Base-by-base conservation (phyloP, 2,329 filamentous ascomycete genomes). In the Aureobasidium sp. region DNA sequence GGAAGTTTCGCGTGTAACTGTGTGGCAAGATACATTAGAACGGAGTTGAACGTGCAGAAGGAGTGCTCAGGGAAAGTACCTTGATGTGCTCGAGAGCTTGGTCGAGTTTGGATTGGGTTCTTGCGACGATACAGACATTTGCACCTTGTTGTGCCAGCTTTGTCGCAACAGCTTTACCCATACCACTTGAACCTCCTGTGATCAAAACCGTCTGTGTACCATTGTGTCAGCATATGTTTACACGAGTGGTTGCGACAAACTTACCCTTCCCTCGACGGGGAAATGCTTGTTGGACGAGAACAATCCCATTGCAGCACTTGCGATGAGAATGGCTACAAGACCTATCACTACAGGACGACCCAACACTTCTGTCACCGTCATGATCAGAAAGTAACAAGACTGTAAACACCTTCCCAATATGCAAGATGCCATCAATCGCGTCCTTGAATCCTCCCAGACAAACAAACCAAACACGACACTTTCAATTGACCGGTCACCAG, bases 161-260 rank as follows among this genome's bases (percentile, higher is more conserved):
- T 57, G 84, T 81, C 5, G 87, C 91, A 25, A 87, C 84, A 57
- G 85, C 85, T 67, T 86, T 85, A 63, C 94, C 94, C 88, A 97
- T 90, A 62, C 94, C 94, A 71, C 97, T 90, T 0, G 94, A 97
- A 36, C 87, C 91, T 50, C 94, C 94, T 0, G 94, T 99, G 58
- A 99, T 79, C 61, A 97, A 79, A 58, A 95, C 81, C 2, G 92
- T 96, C 91, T 96, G 67, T 10, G 44, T 16, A 3, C n/a, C n/a
- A n/a, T n/a, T n/a, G n/a, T 27, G 10, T 58, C 21, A 47, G 54
- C 32, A 11, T 73, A 21, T 7, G 27, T 50, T n/a, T n/a, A n/a
- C n/a, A n/a, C 42, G 25, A 49, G 36, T n/a, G 13, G 15, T 10
- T 36, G 11, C n/a, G 25, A 32, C 57, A 27, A 13, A 34, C 32